Conservation (phyloP, 257 asterid genomes). For the Solanum piurae region DNA sequence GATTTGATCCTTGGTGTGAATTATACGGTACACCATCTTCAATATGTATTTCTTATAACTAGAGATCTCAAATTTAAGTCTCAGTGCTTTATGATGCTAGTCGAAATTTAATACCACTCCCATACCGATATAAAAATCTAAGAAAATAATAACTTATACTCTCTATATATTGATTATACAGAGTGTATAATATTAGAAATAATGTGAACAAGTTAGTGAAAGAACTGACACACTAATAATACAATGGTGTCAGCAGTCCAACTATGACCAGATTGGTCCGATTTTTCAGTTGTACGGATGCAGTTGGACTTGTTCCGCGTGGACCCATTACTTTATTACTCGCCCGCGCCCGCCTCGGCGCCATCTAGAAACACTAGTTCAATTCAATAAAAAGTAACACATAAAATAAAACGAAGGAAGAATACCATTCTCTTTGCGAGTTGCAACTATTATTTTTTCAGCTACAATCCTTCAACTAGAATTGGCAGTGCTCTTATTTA, state of each 20-base stretch:
- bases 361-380: not conserved
- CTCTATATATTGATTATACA: not conserved
- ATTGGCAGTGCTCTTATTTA: too few species aligned
- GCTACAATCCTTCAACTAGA: too few species aligned
- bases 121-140: too few species aligned
- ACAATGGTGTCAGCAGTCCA: not conserved
- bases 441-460: too few species aligned
- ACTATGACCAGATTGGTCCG: not conserved
- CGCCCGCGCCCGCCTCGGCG: not conserved
- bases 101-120: not conserved
- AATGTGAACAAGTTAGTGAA: not conserved
- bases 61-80: too few species aligned
- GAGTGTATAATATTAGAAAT: not conserved
- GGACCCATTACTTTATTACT: not conserved
- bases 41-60: not conserved
- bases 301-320: not conserved
- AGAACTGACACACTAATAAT: not conserved
- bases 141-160: not conserved
- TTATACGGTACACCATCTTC: not conserved
- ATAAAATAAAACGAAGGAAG: too few species aligned
- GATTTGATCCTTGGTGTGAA: accelerated
- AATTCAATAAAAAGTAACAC: too few species aligned
- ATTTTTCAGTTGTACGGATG: not conserved
- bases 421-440: too few species aligned
- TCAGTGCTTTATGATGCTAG: accelerated